Evolutionary conservation across 441 rosid genomes (phyloP), one percentile per base, ranked within the genome.

Genomic region (California macrophylla): DNA sequence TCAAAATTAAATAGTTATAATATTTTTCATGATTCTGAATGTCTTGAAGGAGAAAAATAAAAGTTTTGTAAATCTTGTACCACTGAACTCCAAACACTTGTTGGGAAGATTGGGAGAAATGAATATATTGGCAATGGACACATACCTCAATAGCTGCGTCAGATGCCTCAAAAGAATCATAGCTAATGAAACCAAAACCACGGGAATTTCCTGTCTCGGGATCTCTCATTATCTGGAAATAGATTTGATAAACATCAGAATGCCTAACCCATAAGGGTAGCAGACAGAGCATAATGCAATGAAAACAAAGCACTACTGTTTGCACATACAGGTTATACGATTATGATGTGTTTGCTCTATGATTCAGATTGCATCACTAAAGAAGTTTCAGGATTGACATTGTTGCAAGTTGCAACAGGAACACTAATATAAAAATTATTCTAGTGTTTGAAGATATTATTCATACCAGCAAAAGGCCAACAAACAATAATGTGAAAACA

Each of bases 151-250:
- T 89, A 69, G 96, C 98, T 61, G 97, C 87, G 86, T 91, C 97
- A 80, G 97, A 93, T 73, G 97, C 97, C 74, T 91, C 93, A 74
- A 93, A 91, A 56, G 97, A 93, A 74, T 93, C 97, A 77, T 91
- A 93, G 77, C 98, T 91, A 47, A 93, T 87, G 81, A 93, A 93
- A 76, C 97, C 98, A 71, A 93, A 91, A 56, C 97, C 97, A 45
- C 98, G 89, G 23, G 97, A 93, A 82, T 88, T 91, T 64, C 98
- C 97, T 0, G 97, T 88, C 47, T 90, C 98, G 0, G 97, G 96
- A 82, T 94, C 97, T 82, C 97, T 83, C 97, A 94, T 91, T 56
- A 91, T 91, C 98, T 94, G 84, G 71, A 71, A 79, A 47, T 21
- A 64, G 47, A 69, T 32, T 18, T n/a, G 34, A 6, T 0, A 42